A percentile compares a stretch with the other conserved stretches of the same genome.
Evolutionary conservation across 164 flowering plant genomes (phyloP).

Genomic region (Tinospora cordifolia): DNA sequence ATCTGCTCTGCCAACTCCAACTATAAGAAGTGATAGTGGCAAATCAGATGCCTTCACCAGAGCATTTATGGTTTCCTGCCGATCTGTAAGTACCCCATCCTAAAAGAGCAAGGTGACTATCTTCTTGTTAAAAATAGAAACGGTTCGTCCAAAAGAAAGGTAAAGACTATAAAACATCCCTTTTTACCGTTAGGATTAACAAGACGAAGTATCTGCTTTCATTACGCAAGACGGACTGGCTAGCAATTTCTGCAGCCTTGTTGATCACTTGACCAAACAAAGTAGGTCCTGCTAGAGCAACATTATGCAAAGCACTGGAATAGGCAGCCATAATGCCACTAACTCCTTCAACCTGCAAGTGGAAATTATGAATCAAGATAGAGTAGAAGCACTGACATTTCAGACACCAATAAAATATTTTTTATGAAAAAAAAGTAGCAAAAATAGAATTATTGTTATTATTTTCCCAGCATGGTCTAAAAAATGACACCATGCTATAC

Average conservation of each 20-base stretch:
- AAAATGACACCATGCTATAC: too few species aligned
- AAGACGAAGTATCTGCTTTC: constrained; percentile 61
- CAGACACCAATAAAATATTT: too few species aligned
- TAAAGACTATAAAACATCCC: neutral
- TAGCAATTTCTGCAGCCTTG: constrained; percentile 70
- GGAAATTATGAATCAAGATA: neutral
- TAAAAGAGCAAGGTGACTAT: constrained; percentile 16
- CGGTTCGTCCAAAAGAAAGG: neutral
- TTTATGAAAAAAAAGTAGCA: too few species aligned
- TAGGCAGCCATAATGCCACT: constrained; percentile 81
- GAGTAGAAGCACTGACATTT: neutral
- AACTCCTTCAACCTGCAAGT: constrained; percentile 70
- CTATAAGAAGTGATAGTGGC: constrained; percentile 80
- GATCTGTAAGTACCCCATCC: constrained; percentile 91
- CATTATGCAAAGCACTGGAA: constrained; percentile 50
- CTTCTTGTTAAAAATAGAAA: neutral
- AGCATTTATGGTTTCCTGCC: constrained; percentile 75
- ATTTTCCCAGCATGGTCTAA: too few species aligned
- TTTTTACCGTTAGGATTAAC: constrained; percentile 70
- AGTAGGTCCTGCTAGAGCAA: constrained; percentile 82
- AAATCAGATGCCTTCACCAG: constrained; percentile 88
- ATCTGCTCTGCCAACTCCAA: constrained; percentile 92
- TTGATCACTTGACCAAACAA: constrained; percentile 75
- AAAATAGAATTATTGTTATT: too few species aligned
- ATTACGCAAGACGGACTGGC: constrained; percentile 35